Base-by-base conservation (phyloP, 441 rosid species). In the Pelargonium cotyledonis region DNA sequence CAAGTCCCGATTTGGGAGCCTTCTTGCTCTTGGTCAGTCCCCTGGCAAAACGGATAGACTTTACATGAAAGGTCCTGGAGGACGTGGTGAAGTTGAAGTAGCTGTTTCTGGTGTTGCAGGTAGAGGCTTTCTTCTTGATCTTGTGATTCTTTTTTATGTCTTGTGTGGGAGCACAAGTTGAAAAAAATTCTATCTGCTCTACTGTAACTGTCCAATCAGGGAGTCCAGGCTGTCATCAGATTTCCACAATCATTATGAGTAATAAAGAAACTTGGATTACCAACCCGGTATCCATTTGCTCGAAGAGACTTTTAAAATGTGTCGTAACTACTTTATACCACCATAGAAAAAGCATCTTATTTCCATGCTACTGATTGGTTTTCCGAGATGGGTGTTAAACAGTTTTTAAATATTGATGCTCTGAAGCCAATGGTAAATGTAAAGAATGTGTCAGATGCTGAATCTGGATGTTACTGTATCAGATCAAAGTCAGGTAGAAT, bases 61-160 rank as follows among this genome's bases (percentile, higher is more conserved):
- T 38, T 92, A 82, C 83, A 92, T 95, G 99, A 92, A 78, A 75
- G 99, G 97, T 68, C 99, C 97, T 26, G 98, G 96, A 77, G 99
- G 99, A 75, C 88, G 92, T 69, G 99, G 99, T 74, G 97, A 92
- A 81, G 99, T 95, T 72, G 98, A 95, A 85, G 98, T 89, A 51
- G 96, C 99, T 68, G 98, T 95, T 73, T 85, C 99, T 80, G 93
- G 98, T 70, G 92, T 95, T 78, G 78, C 86, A 29, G 97, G 98
- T 88, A 73, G 76, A 19, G 62, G 73, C 38, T 12, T 73, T 40
- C 58, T 21, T 65, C 55, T 31, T 7, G 65, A 65, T 67, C 23
- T 72, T 2, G 63, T 68, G 63, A 23, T 7, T 43, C 38, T n/a
- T 65, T 60, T 10, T 72, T 67, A n/a, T 41, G 47, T 63, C 51